Evolutionary conservation across 108 stramenopile species (phyloP).

Genomic region (Ochromonas danica): DNA sequence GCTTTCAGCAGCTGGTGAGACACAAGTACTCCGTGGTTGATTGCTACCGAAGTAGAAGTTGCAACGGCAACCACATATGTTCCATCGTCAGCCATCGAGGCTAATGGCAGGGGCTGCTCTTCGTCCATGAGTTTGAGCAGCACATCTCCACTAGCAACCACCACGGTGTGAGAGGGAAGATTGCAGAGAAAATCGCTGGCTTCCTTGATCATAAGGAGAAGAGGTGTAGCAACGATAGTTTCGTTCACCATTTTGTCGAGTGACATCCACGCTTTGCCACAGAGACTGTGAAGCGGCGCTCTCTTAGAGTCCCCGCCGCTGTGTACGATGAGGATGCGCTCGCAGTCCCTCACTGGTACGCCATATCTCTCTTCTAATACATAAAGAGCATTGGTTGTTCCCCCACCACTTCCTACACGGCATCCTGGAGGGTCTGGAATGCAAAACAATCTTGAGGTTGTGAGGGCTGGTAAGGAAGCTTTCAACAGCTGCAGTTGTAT

Average conservation of each 20-base stretch:
- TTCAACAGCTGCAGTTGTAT: background rate
- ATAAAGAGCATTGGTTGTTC: constrained; percentile 29
- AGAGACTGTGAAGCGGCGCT: constrained; percentile 7
- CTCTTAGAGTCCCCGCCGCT: constrained; percentile 37
- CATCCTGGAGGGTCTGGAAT: constrained; percentile 33
- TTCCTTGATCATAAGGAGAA: constrained; percentile 18
- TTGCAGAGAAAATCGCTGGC: background rate
- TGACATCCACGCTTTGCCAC: constrained; percentile 38
- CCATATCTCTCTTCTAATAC: background rate
- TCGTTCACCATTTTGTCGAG: background rate
- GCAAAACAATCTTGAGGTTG: background rate
- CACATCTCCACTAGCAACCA: constrained; percentile 39
- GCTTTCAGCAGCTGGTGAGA: no score
- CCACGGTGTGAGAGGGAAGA: background rate
- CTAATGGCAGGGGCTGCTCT: no score
- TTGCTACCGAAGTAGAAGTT: background rate
- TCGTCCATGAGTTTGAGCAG: background rate
- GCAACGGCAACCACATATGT: background rate
- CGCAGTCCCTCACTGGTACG: background rate
- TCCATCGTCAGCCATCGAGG: background rate
- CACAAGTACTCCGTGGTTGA: background rate
- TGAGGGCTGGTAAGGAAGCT: background rate
- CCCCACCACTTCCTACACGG: constrained; percentile 38
- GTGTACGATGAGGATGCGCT: constrained; percentile 31
- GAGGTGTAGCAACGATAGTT: background rate